Percentiles rank a stretch among this genome's conserved stretches.
These are phyloP conservation scores for Globisporangium camurandrum DNA, from an alignment of 352 stramenopile genomes.

Conservation along the genomic window DNA sequence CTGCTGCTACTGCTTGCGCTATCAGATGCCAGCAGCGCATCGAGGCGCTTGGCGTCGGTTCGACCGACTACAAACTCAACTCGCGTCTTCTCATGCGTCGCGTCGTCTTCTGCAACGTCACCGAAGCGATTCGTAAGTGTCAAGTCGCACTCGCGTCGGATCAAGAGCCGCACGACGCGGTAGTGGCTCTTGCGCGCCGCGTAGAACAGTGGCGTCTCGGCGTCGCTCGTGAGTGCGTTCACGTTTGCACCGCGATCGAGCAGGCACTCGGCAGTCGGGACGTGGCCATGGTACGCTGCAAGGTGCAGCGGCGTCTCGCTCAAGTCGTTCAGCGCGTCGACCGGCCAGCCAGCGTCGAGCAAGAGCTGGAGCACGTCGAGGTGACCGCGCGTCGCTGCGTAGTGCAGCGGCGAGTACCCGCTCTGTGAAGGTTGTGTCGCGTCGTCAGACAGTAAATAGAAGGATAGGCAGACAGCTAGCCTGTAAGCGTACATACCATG, in stretches of 20 bases:
- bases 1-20: no score
- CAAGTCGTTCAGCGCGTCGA: constrained; percentile 34
- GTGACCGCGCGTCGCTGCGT: constrained; percentile 58
- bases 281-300: constrained; percentile 52
- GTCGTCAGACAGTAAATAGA: not conserved
- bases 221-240: constrained; percentile 38
- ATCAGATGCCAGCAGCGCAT: no score
- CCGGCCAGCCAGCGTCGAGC: constrained; percentile 53
- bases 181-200: constrained; percentile 59
- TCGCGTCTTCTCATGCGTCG: constrained; percentile 35
- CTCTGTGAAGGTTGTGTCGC: no score
- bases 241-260: constrained; percentile 50
- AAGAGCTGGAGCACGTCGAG: constrained; percentile 58
- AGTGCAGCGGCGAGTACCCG: constrained; percentile 60
- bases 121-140: constrained; percentile 47
- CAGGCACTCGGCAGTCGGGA: constrained; percentile 43
- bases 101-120: constrained; percentile 64
- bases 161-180: constrained; percentile 47
- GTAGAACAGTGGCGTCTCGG: constrained; percentile 72
- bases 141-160: constrained; percentile 58
- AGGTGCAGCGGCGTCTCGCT: constrained; percentile 67
- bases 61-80: constrained; percentile 42
- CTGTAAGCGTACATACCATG: constrained; percentile 27
- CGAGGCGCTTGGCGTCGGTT: constrained; percentile 35
- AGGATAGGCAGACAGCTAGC: not conserved